phyloP scores from a whole-genome alignment of 1,139 yeast species.

The Geotrichum bryndzae region DNA sequence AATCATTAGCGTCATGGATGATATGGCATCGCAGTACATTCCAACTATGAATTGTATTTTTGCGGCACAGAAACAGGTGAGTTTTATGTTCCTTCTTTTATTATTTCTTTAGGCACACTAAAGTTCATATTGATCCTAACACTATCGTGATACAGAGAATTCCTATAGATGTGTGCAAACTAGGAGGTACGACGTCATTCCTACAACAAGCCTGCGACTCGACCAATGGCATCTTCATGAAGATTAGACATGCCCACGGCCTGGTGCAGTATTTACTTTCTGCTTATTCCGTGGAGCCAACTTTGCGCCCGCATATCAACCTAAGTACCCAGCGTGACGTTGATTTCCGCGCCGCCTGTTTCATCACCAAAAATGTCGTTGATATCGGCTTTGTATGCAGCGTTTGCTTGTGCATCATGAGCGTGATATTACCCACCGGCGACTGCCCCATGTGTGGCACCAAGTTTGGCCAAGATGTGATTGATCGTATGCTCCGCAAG shows the following conservation, averaged over 20 bases:
- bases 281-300: slow-evolving; percentile 79
- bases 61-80: slow-evolving; percentile 80
- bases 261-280: slow-evolving; percentile 59
- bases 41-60: slow-evolving; percentile 94
- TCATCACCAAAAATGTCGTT: slow-evolving; percentile 78
- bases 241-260: slow-evolving; percentile 66
- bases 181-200: slow-evolving; percentile 73
- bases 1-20: slow-evolving; percentile 70
- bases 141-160: slow-evolving; percentile 40
- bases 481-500: slow-evolving; percentile 48
- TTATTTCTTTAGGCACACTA: background rate
- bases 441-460: slow-evolving; percentile 68
- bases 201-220: slow-evolving; percentile 96
- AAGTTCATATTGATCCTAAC: background rate
- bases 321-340: slow-evolving; percentile 82
- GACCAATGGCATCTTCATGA: slow-evolving; percentile 82
- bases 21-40: slow-evolving; percentile 74
- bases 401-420: slow-evolving; percentile 73
- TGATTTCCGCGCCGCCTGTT: slow-evolving; percentile 93
- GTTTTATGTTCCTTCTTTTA: slow-evolving; percentile 2
- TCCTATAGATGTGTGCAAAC: slow-evolving; percentile 83
- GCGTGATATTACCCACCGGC: slow-evolving; percentile 44
- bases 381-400: slow-evolving; percentile 94
- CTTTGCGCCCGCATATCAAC: slow-evolving; percentile 63
- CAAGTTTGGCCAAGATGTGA: slow-evolving; percentile 50